A percentile compares a stretch with the other conserved stretches of the same genome.
phyloP scores from a whole-genome alignment of 1,284 basidiomycete species.

The Omphalotus olearius region DNA sequence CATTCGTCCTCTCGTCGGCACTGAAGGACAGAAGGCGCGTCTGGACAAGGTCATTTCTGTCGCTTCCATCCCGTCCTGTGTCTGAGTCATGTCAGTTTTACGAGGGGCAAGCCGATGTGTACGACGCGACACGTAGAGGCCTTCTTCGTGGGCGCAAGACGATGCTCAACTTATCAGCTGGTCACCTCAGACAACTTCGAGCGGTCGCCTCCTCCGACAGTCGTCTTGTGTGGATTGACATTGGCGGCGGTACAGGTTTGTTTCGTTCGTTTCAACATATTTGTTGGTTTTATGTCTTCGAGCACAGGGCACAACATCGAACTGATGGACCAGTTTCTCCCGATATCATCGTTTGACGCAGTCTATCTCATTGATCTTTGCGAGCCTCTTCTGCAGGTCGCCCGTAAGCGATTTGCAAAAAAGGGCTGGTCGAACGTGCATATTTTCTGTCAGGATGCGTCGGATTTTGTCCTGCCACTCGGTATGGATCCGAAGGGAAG shows the following conservation, averaged over 20 bases:
- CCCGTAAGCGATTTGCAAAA: slow-evolving; percentile 61
- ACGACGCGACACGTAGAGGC: slow-evolving; percentile 58
- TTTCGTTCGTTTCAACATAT: not conserved
- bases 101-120: slow-evolving; percentile 65
- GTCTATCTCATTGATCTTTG: slow-evolving; percentile 79
- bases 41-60: slow-evolving; percentile 34
- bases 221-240: slow-evolving; percentile 75
- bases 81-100: slow-evolving; percentile 46
- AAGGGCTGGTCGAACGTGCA: slow-evolving; percentile 76
- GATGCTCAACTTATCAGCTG: slow-evolving; percentile 67
- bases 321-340: slow-evolving; percentile 72
- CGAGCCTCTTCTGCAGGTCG: slow-evolving; percentile 71
- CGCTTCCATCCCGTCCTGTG: not conserved
- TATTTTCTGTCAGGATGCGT: slow-evolving; percentile 75
- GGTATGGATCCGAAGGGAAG: slow-evolving; percentile 50
- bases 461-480: slow-evolving; percentile 64
- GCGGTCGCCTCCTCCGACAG: slow-evolving; percentile 33
- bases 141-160: slow-evolving; percentile 69
- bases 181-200: slow-evolving; percentile 55
- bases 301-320: slow-evolving; percentile 71
- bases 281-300: slow-evolving; percentile 14
- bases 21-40: slow-evolving; percentile 29
- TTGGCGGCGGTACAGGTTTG: slow-evolving; percentile 76
- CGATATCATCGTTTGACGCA: slow-evolving; percentile 61
- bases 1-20: slow-evolving; percentile 33